phyloP scores from a whole-genome alignment of 139 green algal genomes.

The Volvox africanus region DNA sequence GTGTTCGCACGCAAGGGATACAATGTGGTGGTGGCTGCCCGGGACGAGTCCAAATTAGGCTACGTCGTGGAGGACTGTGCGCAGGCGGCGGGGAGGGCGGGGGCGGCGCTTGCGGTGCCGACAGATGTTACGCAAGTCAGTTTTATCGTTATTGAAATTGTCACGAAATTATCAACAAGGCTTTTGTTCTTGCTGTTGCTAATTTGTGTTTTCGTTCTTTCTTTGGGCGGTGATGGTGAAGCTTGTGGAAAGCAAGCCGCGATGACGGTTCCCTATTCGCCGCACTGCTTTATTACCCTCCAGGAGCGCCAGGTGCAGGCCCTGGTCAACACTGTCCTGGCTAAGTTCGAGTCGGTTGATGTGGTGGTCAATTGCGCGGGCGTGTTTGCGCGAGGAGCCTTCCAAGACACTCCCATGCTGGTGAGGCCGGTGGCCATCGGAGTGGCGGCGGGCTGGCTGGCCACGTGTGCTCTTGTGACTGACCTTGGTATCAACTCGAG shows the following conservation, averaged over 20 bases:
- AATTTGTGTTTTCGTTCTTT: background rate
- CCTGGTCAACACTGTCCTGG: constrained; percentile 51
- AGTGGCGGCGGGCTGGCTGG: no score
- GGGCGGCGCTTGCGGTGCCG: constrained; percentile 43
- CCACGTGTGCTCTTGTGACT: no score
- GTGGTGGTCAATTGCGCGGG: constrained; percentile 61
- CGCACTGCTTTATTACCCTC: background rate
- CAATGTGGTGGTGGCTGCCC: constrained; percentile 68
- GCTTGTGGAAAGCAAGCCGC: no score
- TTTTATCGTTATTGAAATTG: no score
- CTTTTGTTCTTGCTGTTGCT: background rate
- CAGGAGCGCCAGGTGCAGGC: constrained; percentile 54
- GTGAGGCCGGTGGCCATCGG: background rate
- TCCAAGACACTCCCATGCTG: constrained; percentile 49
- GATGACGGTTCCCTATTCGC: no score
- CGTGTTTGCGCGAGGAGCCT: constrained; percentile 47
- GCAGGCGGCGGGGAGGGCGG: constrained; percentile 27
- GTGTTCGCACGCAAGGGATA: constrained; percentile 67
- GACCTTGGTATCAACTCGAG: no score
- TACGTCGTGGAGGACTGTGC: constrained; percentile 59
- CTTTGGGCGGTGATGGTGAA: no score
- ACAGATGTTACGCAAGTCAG: constrained; percentile 27
- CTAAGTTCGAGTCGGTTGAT: constrained; percentile 61
- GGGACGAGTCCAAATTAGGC: constrained; percentile 49
- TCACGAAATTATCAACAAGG: no score